phyloP scores from a whole-genome alignment of 495 filamentous ascomycete species.

The Hypoxylon perforatum region DNA sequence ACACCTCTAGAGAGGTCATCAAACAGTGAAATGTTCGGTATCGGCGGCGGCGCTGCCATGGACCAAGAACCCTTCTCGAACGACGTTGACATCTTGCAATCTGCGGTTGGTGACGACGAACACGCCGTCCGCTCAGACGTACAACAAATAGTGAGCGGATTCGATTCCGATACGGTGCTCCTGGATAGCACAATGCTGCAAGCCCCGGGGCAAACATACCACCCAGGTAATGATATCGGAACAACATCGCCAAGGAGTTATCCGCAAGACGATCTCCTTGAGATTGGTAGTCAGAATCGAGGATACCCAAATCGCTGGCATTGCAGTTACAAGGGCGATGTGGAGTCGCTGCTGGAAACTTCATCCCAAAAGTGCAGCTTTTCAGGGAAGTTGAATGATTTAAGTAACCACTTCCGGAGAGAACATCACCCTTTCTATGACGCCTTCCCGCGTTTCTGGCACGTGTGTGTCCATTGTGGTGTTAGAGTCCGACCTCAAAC shows the following conservation, averaged over 20 bases:
- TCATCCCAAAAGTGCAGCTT: conserved; percentile 36
- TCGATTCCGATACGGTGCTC: conserved; percentile 20
- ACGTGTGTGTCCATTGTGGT: conserved; percentile 31
- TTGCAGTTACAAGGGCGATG: conserved; percentile 32
- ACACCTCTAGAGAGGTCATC: conserved; percentile 6
- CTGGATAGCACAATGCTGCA: conserved; percentile 24
- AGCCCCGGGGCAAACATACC: conserved; percentile 28
- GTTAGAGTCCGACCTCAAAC: conserved; percentile 8
- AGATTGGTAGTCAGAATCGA: conserved; percentile 39
- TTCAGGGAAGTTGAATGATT: conserved; percentile 31
- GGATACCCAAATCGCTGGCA: conserved; percentile 38
- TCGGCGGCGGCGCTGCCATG: conserved; percentile 35
- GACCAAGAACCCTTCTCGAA: conserved; percentile 20
- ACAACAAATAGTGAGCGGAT: conserved; percentile 22
- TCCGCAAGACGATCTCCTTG: conserved; percentile 13
- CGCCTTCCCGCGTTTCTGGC: conserved; percentile 9
- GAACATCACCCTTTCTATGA: conserved; percentile 30
- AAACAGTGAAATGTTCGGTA: conserved; percentile 39
- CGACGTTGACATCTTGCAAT: conserved; percentile 22
- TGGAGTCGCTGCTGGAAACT: conserved; percentile 27
- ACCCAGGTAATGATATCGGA: conserved; percentile 27
- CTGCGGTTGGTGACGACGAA: conserved; percentile 7
- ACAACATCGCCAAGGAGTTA: conserved; percentile 10
- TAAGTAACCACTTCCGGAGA: conserved; percentile 33
- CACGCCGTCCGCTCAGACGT: conserved; percentile 21